Evolutionary conservation across 2,329 filamentous ascomycete species (phyloP), one percentile per base, ranked within the genome.

Genomic region (Trematosphaeria pertusa): DNA sequence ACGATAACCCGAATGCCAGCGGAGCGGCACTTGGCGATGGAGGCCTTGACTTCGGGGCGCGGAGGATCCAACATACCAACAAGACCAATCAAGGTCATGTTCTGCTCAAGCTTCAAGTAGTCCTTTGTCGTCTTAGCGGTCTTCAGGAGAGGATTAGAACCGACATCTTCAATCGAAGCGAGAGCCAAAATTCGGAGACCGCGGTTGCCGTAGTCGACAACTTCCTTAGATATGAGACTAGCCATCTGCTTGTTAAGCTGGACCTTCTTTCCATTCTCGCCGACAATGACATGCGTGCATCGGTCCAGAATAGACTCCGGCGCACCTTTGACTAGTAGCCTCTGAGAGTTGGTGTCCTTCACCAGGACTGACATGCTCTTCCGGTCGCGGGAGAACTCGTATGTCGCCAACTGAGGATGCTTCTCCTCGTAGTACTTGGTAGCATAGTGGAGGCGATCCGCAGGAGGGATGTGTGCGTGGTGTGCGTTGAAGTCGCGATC

Each of bases 321-420:
- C 15, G 95, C 94, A 63, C 94, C 94, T 77, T 99, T 99, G 58
- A 99, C 92, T 37, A 99, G 82, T 9, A 99, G 85, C 70, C 88
- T 91, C 75, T 94, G 85, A 41, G 85, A 74, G 38, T 80, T 78
- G 45, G 83, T 87, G 43, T 82, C 81, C 56, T 87, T 82, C 53
- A 95, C 90, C 48, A 97, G 78, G 26, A 99, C 95, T 37, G 94
- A 99, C 94, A 99, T 99, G 75, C 93, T 97, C 84, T 99, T 99
- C 54, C 94, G 86, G 73, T 99, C 94, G 62, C 94, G 87, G 1
- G 94, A 97, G 75, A 99, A 99, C 71, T 99, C 94, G 63, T 91
- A 99, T 9, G 91, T 96, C 7, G 92, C 87, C 46, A 96, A 80
- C 32, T 88, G 85, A 41, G 85, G 84, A 38, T 87, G 83, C 58